Percentiles rank a stretch among this genome's conserved stretches.
These are phyloP conservation scores for Trichocladium uniseriatum DNA, from an alignment of 495 filamentous ascomycete species.

Conservation along the genomic window DNA sequence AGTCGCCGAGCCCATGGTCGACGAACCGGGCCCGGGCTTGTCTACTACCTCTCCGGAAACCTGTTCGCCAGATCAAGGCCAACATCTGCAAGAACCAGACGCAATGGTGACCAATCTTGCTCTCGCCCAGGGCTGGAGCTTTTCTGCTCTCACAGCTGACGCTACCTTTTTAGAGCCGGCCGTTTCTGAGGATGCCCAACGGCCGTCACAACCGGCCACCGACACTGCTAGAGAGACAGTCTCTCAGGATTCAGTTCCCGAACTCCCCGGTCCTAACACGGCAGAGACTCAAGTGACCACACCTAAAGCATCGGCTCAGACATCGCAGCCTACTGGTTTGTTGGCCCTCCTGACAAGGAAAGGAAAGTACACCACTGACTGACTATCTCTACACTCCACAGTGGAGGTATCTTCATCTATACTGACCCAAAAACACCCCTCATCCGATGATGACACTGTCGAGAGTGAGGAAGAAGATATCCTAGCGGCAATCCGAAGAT, in stretches of 20 bases:
- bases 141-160: conserved; percentile 1
- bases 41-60: not conserved
- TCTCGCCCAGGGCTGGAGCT: conserved; percentile 5
- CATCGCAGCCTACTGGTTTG: not conserved
- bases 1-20: not conserved
- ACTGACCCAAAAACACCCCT: not conserved
- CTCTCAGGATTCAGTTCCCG: not conserved
- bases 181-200: not conserved
- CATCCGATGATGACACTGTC: not conserved
- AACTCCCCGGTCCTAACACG: not conserved
- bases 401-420: not conserved
- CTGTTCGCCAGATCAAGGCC: not conserved
- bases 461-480: not conserved
- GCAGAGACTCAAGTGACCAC: not conserved
- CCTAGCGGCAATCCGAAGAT: not conserved
- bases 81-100: not conserved
- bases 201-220: not conserved
- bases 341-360: not conserved
- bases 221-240: not conserved
- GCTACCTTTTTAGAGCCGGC: not conserved
- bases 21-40: not conserved
- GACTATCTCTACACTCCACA: not conserved
- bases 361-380: not conserved
- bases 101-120: conserved; percentile 1
- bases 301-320: not conserved